Evolutionary conservation across 2,329 filamentous ascomycete species (phyloP).

Genomic region (Calonectria fujianensis): DNA sequence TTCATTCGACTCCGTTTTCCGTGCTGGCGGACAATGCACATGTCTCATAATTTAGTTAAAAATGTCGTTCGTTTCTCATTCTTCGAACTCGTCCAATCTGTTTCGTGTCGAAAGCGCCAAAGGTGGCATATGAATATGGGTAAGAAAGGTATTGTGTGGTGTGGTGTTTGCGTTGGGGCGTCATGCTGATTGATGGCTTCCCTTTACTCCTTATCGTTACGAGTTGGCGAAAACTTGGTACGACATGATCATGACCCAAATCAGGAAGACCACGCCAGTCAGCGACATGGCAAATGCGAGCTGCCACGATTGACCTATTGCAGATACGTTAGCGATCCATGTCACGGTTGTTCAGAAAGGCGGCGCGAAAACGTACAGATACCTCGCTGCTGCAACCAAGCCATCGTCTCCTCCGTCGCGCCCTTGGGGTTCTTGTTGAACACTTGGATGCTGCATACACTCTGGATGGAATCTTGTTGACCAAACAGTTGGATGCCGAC

Average conservation of each 20-base stretch:
- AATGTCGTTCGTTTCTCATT: slow-evolving; percentile 8
- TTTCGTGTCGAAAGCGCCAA: slow-evolving; percentile 14
- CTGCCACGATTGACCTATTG: slow-evolving; percentile 76
- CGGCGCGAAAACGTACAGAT: slow-evolving; percentile 72
- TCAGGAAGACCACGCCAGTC: slow-evolving; percentile 74
- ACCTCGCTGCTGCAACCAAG: slow-evolving; percentile 77
- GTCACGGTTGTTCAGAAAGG: too few relatives aligned
- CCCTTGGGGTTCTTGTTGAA: slow-evolving; percentile 71
- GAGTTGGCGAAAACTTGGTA: slow-evolving; percentile 76
- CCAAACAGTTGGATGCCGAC: slow-evolving; percentile 79
- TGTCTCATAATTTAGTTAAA: slow-evolving; percentile 29
- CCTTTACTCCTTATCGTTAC: slow-evolving; percentile 41
- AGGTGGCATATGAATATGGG: neutral
- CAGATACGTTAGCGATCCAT: slow-evolving; percentile 42
- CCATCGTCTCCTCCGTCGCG: slow-evolving; percentile 72
- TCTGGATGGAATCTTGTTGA: slow-evolving; percentile 73
- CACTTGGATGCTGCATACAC: slow-evolving; percentile 76
- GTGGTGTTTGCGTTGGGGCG: neutral
- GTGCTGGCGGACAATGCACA: slow-evolving; percentile 26
- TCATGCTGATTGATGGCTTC: neutral
- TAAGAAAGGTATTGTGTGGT: neutral
- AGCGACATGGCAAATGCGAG: slow-evolving; percentile 78
- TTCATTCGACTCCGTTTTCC: slow-evolving; percentile 34
- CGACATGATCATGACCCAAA: slow-evolving; percentile 83
- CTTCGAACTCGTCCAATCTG: slow-evolving; percentile 9